These are phyloP conservation scores for Geranium incanum DNA, from an alignment of 441 rosid genomes.

Conservation along the genomic window DNA sequence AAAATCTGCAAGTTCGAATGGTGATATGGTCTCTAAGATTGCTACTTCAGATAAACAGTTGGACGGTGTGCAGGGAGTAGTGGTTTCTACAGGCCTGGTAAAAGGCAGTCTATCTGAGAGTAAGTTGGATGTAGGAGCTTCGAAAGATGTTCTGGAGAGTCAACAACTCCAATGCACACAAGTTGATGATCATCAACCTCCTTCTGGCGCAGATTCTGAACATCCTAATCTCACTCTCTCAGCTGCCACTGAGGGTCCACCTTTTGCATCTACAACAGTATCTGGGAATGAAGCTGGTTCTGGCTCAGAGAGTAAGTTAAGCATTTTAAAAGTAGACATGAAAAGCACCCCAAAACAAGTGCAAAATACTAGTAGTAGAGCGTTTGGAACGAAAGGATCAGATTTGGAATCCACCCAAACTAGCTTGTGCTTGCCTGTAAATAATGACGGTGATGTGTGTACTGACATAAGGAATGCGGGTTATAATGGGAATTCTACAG, in stretches of 20 bases:
- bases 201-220: conserved; percentile 28
- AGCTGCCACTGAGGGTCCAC: conserved; percentile 33
- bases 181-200: conserved; percentile 30
- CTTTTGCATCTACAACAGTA: conserved; percentile 32
- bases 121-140: conserved; percentile 35
- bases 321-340: conserved; percentile 35
- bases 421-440: conserved; percentile 44
- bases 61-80: conserved; percentile 39
- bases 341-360: conserved; percentile 34
- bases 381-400: conserved; percentile 38
- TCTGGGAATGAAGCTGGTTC: conserved; percentile 35
- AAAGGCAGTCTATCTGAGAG: conserved; percentile 35
- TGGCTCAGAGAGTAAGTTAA: conserved; percentile 38
- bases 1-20: conserved; percentile 48
- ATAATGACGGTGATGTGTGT: conserved; percentile 39
- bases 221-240: conserved; percentile 35
- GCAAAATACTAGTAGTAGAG: conserved; percentile 29
- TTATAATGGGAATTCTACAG: conserved; percentile 34
- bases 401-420: conserved; percentile 61
- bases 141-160: conserved; percentile 30
- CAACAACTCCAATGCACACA: conserved; percentile 30
- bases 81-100: conserved; percentile 28
- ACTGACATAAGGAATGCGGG: conserved; percentile 35
- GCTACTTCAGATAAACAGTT: conserved; percentile 39
- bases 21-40: conserved; percentile 44